Percentiles rank a stretch among this genome's conserved stretches.
phyloP scores from a whole-genome alignment of 176 grass and related monocot genomes.

The Juncus inflexus region DNA sequence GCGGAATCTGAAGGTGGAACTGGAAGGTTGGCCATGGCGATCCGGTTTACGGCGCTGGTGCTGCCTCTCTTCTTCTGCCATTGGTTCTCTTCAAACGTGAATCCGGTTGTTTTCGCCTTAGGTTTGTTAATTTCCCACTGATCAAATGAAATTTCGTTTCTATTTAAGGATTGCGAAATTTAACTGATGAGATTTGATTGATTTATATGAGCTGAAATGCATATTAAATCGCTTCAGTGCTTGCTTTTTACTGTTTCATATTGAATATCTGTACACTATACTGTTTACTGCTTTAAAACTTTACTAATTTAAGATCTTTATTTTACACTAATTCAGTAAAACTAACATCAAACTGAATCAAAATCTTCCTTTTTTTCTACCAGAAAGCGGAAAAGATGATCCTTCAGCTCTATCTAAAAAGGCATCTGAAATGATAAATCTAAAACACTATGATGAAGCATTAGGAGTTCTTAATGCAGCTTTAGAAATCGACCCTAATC shows the following conservation, averaged over 20 bases:
- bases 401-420: conserved; percentile 51
- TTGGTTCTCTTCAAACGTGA: conserved; percentile 23
- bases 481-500: conserved; percentile 67
- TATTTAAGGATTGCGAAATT: background rate
- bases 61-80: conserved; percentile 27
- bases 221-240: background rate
- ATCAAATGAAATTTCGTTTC: background rate
- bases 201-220: background rate
- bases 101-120: conserved; percentile 25
- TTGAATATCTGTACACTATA: background rate
- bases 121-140: background rate
- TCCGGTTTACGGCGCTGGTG: conserved; percentile 11
- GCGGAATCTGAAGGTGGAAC: background rate
- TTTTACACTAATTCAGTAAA: background rate
- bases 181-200: background rate
- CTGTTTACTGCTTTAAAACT: background rate
- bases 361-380: conserved; percentile 2
- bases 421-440: conserved; percentile 71
- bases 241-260: background rate
- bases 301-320: background rate
- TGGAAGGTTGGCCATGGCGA: conserved; percentile 14
- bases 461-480: conserved; percentile 72
- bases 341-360: background rate
- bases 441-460: conserved; percentile 68
- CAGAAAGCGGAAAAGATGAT: conserved; percentile 56